These are phyloP conservation scores for Athelia psychrophila DNA, from an alignment of 1,284 basidiomycete genomes.

Conservation along the genomic window DNA sequence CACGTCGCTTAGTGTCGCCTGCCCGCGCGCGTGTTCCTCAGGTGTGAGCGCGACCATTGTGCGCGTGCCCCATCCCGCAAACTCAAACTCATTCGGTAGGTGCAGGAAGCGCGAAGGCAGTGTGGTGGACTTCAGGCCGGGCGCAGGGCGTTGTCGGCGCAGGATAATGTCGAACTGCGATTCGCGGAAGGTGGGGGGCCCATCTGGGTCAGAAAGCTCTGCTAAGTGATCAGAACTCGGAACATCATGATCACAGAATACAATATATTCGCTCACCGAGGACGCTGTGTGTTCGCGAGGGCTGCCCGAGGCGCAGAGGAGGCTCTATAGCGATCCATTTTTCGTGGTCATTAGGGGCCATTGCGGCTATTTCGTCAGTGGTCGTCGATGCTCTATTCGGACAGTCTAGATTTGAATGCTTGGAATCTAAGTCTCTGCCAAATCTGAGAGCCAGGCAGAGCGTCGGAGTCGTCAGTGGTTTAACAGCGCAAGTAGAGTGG, in stretches of 20 bases:
- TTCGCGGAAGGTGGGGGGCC: conserved; percentile 42
- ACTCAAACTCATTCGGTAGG: conserved; percentile 62
- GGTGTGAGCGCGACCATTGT: conserved; percentile 38
- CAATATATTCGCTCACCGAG: too few species aligned
- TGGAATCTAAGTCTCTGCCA: too few species aligned
- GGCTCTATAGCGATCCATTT: conserved; percentile 19
- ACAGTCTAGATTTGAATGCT: too few species aligned
- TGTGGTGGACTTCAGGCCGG: conserved; percentile 41
- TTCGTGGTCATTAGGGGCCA: background rate
- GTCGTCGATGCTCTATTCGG: too few species aligned
- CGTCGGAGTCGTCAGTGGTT: too few species aligned
- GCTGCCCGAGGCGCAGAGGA: conserved; percentile 3
- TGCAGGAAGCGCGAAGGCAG: conserved; percentile 60
- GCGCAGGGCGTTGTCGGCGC: conserved; percentile 52
- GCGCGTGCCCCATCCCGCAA: conserved; percentile 64
- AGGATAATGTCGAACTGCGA: conserved; percentile 53
- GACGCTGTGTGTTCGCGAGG: background rate
- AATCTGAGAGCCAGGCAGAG: too few species aligned
- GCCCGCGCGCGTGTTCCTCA: conserved; percentile 34
- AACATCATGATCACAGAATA: too few species aligned
- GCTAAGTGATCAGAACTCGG: too few species aligned
- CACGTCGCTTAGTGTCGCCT: conserved; percentile 29
- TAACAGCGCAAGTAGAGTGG: too few species aligned
- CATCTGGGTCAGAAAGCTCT: background rate
- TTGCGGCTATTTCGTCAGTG: too few species aligned